These are phyloP conservation scores for Arctostaphylos glauca DNA, from an alignment of 148 eudicot genomes.

Conservation along the genomic window DNA sequence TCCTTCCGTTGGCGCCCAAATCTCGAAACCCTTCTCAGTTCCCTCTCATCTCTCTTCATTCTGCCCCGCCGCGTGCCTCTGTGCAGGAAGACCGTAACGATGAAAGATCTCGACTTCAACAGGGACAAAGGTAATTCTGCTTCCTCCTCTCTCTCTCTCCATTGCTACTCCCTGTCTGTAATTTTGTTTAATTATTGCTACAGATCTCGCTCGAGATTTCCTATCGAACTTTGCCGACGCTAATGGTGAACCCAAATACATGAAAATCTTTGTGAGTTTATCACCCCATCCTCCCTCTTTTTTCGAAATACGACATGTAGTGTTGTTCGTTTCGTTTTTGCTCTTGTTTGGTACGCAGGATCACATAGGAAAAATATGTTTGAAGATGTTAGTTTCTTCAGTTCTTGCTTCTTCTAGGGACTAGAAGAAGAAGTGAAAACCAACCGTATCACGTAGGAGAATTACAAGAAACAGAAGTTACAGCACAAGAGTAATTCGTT, in stretches of 20 bases:
- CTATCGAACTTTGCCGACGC: constrained; percentile 62
- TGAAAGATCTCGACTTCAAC: constrained; percentile 57
- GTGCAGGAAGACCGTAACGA: constrained; percentile 17
- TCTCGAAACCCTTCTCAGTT: constrained; percentile 12
- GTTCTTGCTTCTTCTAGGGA: not conserved
- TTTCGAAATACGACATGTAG: too few relatives aligned
- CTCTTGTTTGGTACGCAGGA: not conserved
- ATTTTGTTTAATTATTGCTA: not conserved
- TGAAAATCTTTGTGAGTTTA: constrained; percentile 59
- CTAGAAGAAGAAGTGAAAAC: not conserved
- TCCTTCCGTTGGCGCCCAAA: constrained; percentile 56
- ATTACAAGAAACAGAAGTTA: not conserved
- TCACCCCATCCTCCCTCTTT: not conserved
- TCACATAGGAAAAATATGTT: not conserved
- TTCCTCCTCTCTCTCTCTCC: not conserved
- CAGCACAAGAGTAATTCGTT: not conserved
- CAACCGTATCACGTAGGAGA: not conserved
- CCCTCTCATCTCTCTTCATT: constrained; percentile 21
- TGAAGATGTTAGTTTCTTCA: not conserved
- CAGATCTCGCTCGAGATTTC: constrained; percentile 76
- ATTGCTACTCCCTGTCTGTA: not conserved
- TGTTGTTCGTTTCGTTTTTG: not conserved
- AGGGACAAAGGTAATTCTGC: constrained; percentile 54
- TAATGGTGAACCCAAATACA: constrained; percentile 83
- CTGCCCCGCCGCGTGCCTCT: not conserved